Percentiles rank a stretch among this genome's conserved stretches.
phyloP scores from a whole-genome alignment of 2,329 filamentous ascomycete genomes.

The Cladophialophora exuberans region DNA sequence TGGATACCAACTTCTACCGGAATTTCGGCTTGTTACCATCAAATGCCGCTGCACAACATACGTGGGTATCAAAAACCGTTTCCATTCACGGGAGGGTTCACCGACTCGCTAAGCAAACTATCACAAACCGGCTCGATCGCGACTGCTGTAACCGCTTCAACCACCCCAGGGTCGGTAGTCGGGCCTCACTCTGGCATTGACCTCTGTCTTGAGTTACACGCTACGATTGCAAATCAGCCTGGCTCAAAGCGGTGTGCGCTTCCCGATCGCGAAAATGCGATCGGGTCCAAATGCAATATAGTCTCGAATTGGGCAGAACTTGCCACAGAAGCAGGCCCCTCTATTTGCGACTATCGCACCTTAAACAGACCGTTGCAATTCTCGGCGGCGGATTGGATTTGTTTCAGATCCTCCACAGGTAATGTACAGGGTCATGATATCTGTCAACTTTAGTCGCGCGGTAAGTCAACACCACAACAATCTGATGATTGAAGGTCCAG shows the following conservation, averaged over 20 bases:
- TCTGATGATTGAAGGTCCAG: background rate
- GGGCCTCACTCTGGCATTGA: background rate
- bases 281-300: background rate
- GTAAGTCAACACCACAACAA: background rate
- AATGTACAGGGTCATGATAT: background rate
- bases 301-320: background rate
- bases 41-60: conserved; percentile 1
- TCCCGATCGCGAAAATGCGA: background rate
- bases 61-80: background rate
- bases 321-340: background rate
- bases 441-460: background rate
- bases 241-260: conserved; percentile 1
- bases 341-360: background rate
- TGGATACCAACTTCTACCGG: conserved; percentile 2
- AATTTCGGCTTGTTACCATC: background rate
- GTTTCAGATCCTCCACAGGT: conserved; percentile 8
- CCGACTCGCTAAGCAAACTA: conserved; percentile 6
- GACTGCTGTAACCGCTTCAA: background rate
- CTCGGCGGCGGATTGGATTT: background rate
- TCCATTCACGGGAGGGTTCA: background rate
- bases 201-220: conserved; percentile 1
- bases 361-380: background rate
- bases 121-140: conserved; percentile 8
- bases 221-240: conserved; percentile 6
- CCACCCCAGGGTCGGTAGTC: background rate